Evolutionary conservation across 2,329 filamentous ascomycete genomes (phyloP).

Genomic region (Fusarium dimerum): DNA sequence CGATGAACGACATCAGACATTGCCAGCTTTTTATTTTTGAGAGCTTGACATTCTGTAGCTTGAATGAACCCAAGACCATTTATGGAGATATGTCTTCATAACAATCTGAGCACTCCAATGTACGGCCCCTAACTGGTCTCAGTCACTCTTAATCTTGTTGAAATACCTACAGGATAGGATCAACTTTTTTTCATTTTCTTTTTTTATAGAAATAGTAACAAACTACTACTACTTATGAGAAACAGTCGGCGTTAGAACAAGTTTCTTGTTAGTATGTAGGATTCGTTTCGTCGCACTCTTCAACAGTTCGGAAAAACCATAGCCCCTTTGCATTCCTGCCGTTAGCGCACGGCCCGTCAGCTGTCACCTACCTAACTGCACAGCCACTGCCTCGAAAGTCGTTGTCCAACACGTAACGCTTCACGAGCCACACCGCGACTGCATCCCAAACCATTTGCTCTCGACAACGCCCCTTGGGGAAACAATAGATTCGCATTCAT

Average conservation of each 20-base stretch:
- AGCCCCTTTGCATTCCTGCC: background rate
- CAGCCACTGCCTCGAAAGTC: conserved; percentile 17
- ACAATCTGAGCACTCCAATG: background rate
- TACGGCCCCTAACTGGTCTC: too few relatives aligned
- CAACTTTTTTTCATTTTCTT: too few relatives aligned
- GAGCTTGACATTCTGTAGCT: background rate
- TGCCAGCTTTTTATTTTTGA: too few relatives aligned
- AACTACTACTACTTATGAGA: too few relatives aligned
- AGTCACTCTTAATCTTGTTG: too few relatives aligned
- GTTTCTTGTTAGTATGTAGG: too few relatives aligned
- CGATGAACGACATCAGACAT: too few relatives aligned
- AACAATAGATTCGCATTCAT: conserved; percentile 17
- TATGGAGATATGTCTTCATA: background rate
- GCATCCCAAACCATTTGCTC: conserved; percentile 9
- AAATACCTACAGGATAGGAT: too few relatives aligned
- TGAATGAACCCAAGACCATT: background rate
- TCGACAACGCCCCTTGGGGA: conserved; percentile 13
- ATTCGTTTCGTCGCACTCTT: background rate
- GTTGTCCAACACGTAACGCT: conserved; percentile 23
- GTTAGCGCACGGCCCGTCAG: conserved; percentile 7
- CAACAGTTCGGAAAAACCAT: background rate
- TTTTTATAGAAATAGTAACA: too few relatives aligned
- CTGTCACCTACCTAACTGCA: conserved; percentile 11
- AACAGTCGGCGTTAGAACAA: too few relatives aligned
- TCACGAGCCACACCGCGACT: conserved; percentile 23